Evolutionary conservation across 371 early-diverging fungal genomes (phyloP).

Genomic region (Lichtheimia ramosa): DNA sequence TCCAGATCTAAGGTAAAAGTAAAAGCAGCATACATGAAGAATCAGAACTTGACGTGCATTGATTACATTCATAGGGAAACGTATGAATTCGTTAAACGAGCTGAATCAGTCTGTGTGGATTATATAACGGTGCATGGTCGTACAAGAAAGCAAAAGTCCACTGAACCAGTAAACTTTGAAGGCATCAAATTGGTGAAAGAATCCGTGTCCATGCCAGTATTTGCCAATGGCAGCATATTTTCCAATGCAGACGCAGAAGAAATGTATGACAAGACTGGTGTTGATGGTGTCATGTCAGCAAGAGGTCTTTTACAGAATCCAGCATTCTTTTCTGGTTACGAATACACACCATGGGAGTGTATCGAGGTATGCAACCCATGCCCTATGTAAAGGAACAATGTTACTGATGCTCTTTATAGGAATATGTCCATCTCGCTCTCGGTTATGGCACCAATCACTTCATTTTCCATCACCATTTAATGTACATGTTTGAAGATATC

Average conservation of each 20-base stretch:
- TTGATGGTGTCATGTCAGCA: constrained; percentile 86
- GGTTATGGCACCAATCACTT: constrained; percentile 83
- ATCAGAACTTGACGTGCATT: neutral
- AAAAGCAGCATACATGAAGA: neutral
- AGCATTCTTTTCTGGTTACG: constrained; percentile 73
- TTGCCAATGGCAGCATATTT: constrained; percentile 86
- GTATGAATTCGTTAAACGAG: constrained; percentile 75
- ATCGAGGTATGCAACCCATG: constrained; percentile 44
- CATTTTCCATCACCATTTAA: constrained; percentile 92
- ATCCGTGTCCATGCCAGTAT: constrained; percentile 67
- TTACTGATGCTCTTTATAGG: constrained; percentile 28
- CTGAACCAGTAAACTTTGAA: constrained; percentile 73
- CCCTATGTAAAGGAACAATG: neutral
- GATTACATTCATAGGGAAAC: constrained; percentile 52
- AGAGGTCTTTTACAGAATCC: constrained; percentile 92
- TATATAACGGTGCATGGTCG: constrained; percentile 85
- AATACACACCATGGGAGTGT: constrained; percentile 73
- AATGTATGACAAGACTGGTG: constrained; percentile 71
- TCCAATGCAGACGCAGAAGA: constrained; percentile 63
- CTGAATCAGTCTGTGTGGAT: constrained; percentile 75
- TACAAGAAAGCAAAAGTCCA: constrained; percentile 72
- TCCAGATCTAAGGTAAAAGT: constrained; percentile 58
- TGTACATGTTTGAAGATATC: constrained; percentile 90
- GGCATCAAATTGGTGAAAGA: constrained; percentile 77
- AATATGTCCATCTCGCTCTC: constrained; percentile 74